A percentile compares a stretch with the other conserved stretches of the same genome.
phyloP scores from a whole-genome alignment of 148 eudicot species.

The Diospyros kaki region DNA sequence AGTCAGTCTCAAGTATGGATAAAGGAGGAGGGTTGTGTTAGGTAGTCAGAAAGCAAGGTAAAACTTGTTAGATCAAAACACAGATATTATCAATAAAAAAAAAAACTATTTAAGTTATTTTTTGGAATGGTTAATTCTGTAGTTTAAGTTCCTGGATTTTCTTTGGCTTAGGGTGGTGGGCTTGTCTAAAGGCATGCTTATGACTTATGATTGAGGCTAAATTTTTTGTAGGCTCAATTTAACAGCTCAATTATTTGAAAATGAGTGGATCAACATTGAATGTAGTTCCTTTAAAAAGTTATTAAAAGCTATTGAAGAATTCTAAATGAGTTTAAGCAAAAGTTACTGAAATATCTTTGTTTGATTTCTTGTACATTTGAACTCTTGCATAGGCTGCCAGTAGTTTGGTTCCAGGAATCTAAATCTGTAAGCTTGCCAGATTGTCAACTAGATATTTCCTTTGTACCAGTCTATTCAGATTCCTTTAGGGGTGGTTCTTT shows the following conservation, averaged over 20 bases:
- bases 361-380: neutral
- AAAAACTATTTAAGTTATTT: neutral
- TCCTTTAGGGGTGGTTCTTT: neutral
- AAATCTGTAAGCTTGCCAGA: neutral
- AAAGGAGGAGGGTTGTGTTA: too few species aligned
- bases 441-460: neutral
- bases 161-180: neutral
- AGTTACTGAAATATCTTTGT: neutral
- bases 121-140: neutral
- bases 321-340: neutral
- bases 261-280: too few species aligned
- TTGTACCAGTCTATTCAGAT: neutral
- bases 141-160: neutral
- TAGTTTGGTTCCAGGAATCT: neutral
- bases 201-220: neutral
- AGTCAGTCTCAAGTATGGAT: too few species aligned
- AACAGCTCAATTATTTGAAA: neutral
- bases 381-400: neutral
- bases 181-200: neutral
- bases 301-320: neutral
- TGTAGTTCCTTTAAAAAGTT: neutral
- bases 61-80: too few species aligned
- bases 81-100: neutral
- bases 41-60: too few species aligned
- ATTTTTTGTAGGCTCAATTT: neutral